phyloP scores from a whole-genome alignment of 176 grass and related monocot species.

The Oryza officinalis region DNA sequence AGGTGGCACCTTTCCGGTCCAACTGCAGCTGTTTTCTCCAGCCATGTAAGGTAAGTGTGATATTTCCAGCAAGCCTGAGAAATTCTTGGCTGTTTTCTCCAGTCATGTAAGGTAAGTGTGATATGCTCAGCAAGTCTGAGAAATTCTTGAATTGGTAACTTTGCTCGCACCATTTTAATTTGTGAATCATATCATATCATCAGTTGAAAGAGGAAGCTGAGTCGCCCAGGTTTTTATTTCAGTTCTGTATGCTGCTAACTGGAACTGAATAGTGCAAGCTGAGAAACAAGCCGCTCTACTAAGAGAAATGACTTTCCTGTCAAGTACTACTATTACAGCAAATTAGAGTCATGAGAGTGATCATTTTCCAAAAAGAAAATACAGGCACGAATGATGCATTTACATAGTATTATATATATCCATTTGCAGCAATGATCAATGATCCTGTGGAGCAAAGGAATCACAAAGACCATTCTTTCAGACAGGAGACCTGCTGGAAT shows the following conservation, averaged over 20 bases:
- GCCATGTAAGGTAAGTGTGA: background rate
- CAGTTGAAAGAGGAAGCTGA: background rate
- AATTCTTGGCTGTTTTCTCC: background rate
- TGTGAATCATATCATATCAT: no score
- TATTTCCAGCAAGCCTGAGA: background rate
- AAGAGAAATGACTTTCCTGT: background rate
- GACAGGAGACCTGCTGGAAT: slow-evolving; percentile 4
- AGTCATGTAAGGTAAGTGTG: background rate
- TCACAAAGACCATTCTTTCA: background rate
- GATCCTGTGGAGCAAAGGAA: background rate
- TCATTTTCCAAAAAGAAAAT: background rate
- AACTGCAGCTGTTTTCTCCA: background rate
- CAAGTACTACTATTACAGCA: background rate
- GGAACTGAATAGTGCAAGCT: background rate
- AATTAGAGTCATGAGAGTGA: background rate
- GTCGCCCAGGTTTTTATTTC: background rate
- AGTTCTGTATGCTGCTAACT: background rate
- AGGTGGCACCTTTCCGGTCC: background rate
- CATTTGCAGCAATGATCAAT: background rate
- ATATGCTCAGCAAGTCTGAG: background rate
- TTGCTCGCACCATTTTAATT: no score
- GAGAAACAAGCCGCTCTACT: background rate
- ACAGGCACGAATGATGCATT: background rate
- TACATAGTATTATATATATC: background rate
- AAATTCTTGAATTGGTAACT: background rate